These are phyloP conservation scores for Neonectria faginata DNA, from an alignment of 2,329 filamentous ascomycete species.

Conservation along the genomic window DNA sequence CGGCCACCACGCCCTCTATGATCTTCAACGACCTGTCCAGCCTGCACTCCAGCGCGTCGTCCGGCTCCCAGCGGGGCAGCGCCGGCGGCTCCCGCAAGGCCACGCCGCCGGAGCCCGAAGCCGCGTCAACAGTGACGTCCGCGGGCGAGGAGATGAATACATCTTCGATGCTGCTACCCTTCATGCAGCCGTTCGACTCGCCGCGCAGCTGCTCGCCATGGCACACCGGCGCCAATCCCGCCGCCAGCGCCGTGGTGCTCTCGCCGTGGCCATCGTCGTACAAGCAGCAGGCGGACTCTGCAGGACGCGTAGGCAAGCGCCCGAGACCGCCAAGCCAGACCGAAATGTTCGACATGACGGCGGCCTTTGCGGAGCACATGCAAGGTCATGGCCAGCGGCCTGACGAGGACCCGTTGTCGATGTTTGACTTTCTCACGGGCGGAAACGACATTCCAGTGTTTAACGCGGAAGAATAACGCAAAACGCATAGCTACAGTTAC, in stretches of 20 bases:
- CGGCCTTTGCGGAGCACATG: constrained; percentile 35
- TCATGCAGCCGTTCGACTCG: constrained; percentile 36
- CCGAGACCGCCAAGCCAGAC: constrained; percentile 36
- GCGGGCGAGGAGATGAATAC: constrained; percentile 24
- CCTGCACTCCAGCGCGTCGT: constrained; percentile 39
- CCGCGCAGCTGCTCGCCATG: constrained; percentile 32
- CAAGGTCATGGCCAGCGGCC: constrained; percentile 28
- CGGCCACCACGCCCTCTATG: constrained; percentile 33
- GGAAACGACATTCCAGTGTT: constrained; percentile 42
- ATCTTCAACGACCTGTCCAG: constrained; percentile 43
- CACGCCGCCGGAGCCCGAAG: constrained; percentile 39
- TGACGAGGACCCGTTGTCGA: constrained; percentile 41
- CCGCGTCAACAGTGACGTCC: constrained; percentile 29
- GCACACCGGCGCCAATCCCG: constrained; percentile 18
- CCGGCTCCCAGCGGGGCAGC: constrained; percentile 36
- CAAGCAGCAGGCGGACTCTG: constrained; percentile 37
- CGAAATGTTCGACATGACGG: constrained; percentile 40
- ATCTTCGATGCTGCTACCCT: constrained; percentile 38
- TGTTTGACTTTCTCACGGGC: constrained; percentile 40
- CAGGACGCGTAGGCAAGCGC: constrained; percentile 34
- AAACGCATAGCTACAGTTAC: neutral
- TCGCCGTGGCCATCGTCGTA: constrained; percentile 37
- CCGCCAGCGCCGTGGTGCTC: constrained; percentile 6
- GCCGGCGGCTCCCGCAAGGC: constrained; percentile 37
- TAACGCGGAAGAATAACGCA: constrained; percentile 37